These are phyloP conservation scores for Diddensiella caesifluorescens DNA, from an alignment of 805 yeast species.

Conservation along the genomic window DNA sequence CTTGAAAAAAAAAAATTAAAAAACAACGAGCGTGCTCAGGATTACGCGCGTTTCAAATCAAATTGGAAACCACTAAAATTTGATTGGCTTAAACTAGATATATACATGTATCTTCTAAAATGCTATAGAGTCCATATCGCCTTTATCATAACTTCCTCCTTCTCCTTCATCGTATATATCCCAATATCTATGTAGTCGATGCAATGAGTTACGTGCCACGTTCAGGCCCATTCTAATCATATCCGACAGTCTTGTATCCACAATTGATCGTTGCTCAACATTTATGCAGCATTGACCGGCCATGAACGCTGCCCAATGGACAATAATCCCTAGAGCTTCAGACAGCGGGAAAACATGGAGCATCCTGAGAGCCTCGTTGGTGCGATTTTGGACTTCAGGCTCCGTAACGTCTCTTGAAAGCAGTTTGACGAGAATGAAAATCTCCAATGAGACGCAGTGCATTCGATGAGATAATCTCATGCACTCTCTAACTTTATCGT, in stretches of 20 bases:
- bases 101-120: constrained; percentile 4
- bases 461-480: constrained; percentile 14
- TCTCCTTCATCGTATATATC: constrained; percentile 13
- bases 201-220: constrained; percentile 18
- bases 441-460: constrained; percentile 13
- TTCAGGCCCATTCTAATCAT: constrained; percentile 12
- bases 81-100: no score
- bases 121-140: constrained; percentile 17
- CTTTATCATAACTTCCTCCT: constrained; percentile 1
- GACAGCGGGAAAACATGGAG: constrained; percentile 12
- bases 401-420: constrained; percentile 2
- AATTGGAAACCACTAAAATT: no score
- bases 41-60: no score
- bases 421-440: constrained; percentile 11
- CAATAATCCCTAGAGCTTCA: constrained; percentile 14
- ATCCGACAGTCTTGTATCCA: constrained; percentile 12
- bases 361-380: constrained; percentile 1
- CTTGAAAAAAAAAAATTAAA: no score
- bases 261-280: constrained; percentile 11
- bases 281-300: constrained; percentile 14
- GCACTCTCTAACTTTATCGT: constrained; percentile 7
- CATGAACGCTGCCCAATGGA: constrained; percentile 19
- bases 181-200: constrained; percentile 18
- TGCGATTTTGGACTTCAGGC: constrained; percentile 7
- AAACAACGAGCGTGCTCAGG: no score